Conservation (phyloP, 345 rosid genomes). For the Salix brachista region DNA sequence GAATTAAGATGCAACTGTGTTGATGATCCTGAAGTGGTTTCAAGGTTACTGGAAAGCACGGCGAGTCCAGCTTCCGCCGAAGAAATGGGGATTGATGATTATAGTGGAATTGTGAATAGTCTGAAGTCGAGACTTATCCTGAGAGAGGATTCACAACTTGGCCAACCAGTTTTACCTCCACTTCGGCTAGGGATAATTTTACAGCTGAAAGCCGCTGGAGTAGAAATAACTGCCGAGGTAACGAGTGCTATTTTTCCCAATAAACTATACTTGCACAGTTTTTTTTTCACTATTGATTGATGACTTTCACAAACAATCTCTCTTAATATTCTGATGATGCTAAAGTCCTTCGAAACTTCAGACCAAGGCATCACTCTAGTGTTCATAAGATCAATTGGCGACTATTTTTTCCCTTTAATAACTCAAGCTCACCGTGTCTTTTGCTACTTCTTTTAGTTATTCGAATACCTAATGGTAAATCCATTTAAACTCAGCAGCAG, state of each 20-base stretch:
- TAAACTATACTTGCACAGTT: background rate
- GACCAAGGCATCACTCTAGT: background rate
- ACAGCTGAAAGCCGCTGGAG: slow-evolving; percentile 34
- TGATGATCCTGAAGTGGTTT: slow-evolving; percentile 43
- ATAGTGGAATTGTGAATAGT: background rate
- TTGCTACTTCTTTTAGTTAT: background rate
- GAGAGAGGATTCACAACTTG: slow-evolving; percentile 14
- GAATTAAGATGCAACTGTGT: slow-evolving; percentile 35
- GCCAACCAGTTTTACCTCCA: background rate
- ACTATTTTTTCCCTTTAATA: background rate
- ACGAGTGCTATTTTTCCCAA: background rate
- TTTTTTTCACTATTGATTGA: background rate
- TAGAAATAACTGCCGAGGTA: slow-evolving; percentile 21
- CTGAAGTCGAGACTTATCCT: slow-evolving; percentile 9
- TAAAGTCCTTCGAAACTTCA: background rate
- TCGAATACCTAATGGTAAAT: background rate
- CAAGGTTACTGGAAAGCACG: slow-evolving; percentile 11
- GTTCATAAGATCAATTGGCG: background rate
- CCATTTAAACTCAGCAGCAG: background rate
- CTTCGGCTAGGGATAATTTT: slow-evolving; percentile 19
- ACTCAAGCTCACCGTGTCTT: background rate
- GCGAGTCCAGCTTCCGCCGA: slow-evolving; percentile 12
- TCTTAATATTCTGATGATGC: background rate
- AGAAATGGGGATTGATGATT: slow-evolving; percentile 16
- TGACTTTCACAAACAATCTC: background rate